Conservation (phyloP, 768 basidiomycete species). For the Kwoniella heveanensis region DNA sequence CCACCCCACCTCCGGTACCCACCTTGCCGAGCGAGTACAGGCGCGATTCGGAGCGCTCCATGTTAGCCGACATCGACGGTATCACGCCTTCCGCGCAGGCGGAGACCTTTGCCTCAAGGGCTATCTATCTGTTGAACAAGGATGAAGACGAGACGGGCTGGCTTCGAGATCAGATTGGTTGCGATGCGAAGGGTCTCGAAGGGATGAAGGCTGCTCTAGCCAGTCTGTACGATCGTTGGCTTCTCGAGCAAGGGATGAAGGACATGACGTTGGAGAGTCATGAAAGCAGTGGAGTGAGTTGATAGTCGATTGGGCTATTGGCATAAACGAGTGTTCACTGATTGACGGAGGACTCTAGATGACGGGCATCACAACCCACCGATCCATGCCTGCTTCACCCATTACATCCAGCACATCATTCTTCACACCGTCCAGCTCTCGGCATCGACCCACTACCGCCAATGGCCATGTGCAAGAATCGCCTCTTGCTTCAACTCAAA, state of each 20-base stretch:
- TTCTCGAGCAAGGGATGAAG: conserved; percentile 31
- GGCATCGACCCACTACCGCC: conserved; percentile 1
- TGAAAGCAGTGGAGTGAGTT: conserved; percentile 3
- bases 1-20: conserved; percentile 42
- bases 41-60: background rate
- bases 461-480: background rate
- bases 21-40: conserved; percentile 28
- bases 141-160: conserved; percentile 9
- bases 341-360: too few relatives aligned
- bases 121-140: conserved; percentile 18
- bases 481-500: conserved; percentile 7
- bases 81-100: conserved; percentile 5
- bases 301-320: too few relatives aligned
- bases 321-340: background rate
- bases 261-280: conserved; percentile 25
- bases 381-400: conserved; percentile 15
- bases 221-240: conserved; percentile 36
- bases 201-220: conserved; percentile 24
- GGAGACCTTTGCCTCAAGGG: conserved; percentile 26
- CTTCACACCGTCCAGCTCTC: conserved; percentile 27
- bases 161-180: conserved; percentile 21
- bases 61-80: conserved; percentile 5
- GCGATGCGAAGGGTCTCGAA: conserved; percentile 13
- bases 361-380: too few relatives aligned
- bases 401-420: conserved; percentile 13